phyloP scores from a whole-genome alignment of 2,329 filamentous ascomycete species.

The Trichoderma koningii region DNA sequence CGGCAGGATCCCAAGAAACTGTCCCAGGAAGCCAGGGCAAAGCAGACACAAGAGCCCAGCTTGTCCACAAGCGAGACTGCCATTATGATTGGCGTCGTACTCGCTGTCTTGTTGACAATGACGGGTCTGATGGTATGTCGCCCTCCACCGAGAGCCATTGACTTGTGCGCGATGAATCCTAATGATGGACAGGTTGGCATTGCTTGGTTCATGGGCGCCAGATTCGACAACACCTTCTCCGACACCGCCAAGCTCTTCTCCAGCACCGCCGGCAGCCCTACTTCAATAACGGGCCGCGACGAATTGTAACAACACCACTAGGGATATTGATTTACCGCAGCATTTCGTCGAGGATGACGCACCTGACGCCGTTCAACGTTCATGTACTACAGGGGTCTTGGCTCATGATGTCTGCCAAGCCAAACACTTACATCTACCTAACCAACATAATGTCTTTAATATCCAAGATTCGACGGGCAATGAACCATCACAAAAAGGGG shows the following conservation, averaged over 20 bases:
- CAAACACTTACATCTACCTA: constrained; percentile 21
- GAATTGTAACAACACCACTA: constrained; percentile 39
- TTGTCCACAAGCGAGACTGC: constrained; percentile 61
- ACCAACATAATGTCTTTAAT: constrained; percentile 25
- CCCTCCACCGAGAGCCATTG: background rate
- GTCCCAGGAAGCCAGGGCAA: constrained; percentile 42
- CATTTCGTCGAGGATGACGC: constrained; percentile 15
- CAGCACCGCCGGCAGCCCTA: background rate
- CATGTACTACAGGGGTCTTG: constrained; percentile 22
- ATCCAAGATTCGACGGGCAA: background rate
- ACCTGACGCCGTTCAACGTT: constrained; percentile 18
- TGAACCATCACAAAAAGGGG: background rate
- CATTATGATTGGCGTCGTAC: constrained; percentile 66
- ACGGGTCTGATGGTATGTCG: constrained; percentile 74
- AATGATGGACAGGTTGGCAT: constrained; percentile 61
- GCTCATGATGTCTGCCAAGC: constrained; percentile 25
- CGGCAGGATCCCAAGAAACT: constrained; percentile 70
- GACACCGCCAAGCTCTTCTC: constrained; percentile 18
- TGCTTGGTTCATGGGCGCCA: constrained; percentile 79
- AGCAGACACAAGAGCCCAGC: constrained; percentile 45
- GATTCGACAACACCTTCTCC: constrained; percentile 62
- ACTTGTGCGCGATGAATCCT: constrained; percentile 5
- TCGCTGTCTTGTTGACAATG: constrained; percentile 70
- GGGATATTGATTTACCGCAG: constrained; percentile 12
- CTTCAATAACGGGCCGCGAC: constrained; percentile 38